These are phyloP conservation scores for Cryptococcus neoformans DNA, from an alignment of 1,284 basidiomycete species.

Conservation along the genomic window DNA sequence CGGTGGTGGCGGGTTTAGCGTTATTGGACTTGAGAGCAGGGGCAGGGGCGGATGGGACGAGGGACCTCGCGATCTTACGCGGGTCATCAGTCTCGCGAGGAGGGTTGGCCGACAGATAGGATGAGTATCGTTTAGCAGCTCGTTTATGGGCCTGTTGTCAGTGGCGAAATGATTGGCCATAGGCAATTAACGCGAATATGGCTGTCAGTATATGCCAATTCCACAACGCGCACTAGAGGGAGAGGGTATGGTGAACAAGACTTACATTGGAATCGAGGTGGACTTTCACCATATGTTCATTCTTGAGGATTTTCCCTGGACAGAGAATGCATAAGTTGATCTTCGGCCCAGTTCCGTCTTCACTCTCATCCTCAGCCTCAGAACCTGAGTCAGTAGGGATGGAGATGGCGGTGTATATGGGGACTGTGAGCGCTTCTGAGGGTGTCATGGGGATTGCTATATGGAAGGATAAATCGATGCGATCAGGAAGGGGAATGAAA, in stretches of 20 bases:
- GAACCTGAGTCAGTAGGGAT: neutral
- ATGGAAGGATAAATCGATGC: too few species aligned
- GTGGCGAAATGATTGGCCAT: neutral
- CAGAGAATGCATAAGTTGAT: slow-evolving; percentile 65
- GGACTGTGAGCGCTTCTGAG: slow-evolving; percentile 59
- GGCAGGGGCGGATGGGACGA: slow-evolving; percentile 14
- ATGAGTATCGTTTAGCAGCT: slow-evolving; percentile 26
- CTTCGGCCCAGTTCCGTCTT: neutral
- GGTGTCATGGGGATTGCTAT: slow-evolving; percentile 57
- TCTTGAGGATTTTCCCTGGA: slow-evolving; percentile 70
- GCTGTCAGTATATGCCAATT: neutral
- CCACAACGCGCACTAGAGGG: neutral
- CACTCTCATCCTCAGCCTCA: neutral
- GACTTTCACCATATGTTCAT: slow-evolving; percentile 57
- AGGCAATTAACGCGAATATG: neutral
- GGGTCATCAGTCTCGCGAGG: slow-evolving; percentile 19
- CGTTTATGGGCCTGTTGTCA: slow-evolving; percentile 27
- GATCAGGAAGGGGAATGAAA: too few species aligned
- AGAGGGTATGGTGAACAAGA: slow-evolving; percentile 23
- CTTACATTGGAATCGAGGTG: slow-evolving; percentile 67
- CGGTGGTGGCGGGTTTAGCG: neutral
- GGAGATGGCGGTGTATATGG: slow-evolving; percentile 59
- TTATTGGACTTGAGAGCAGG: neutral
- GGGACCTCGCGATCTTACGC: slow-evolving; percentile 28
- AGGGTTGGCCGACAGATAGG: slow-evolving; percentile 9